Base-by-base conservation (phyloP, 2,329 filamentous ascomycete species). In the Neopestalotiopsis sp. region DNA sequence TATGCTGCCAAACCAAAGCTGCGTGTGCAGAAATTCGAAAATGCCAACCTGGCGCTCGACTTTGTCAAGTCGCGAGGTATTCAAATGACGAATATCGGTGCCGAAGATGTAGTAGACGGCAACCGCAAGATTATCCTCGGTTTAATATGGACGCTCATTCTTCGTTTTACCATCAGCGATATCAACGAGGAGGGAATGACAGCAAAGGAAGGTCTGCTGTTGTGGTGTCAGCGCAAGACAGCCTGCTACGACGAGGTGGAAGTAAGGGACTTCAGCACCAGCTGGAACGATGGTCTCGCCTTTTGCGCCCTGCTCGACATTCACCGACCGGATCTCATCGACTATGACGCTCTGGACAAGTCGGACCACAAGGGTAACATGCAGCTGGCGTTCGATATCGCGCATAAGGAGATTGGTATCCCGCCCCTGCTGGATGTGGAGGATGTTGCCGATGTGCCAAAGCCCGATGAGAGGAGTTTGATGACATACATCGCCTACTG, bases 401-500 rank as follows among this genome's bases (percentile, higher is more conserved):
- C 96, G 9, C 90, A 93, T 75, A 94, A 95, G 79, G 96, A 98
- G 83, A 98, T 99, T 76, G 96, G 96, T 64, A 99, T 99, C 69
- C 96, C 96, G 17, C 94, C 95, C 76, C 86, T 99, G 78, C 88
- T 99, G 69, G 96, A 99, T 80, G 96, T 98, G 14, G 96, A 99
- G 81, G 96, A 99, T 84, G 96, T 99, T 24, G 97, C 94, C 80
- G 96, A 99, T 79, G 95, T 99, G 34, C 89, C 94, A 30, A 97
- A 96, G 83, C 96, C 96, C 30, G 96, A 99, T 79, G 96, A 99
- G 82, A 91, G 94, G 75, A 97, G 93, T 79, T 87, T 99, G 78
- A 99, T 99, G 96, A 99, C 96, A 0, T 99, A 99, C 81, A 99
- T 99, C 75, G 96, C 96, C 72, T 99, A 99, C 85, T 99, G 96